Evolutionary conservation across 768 basidiomycete species (phyloP).

Genomic region (Boletus insuetus): DNA sequence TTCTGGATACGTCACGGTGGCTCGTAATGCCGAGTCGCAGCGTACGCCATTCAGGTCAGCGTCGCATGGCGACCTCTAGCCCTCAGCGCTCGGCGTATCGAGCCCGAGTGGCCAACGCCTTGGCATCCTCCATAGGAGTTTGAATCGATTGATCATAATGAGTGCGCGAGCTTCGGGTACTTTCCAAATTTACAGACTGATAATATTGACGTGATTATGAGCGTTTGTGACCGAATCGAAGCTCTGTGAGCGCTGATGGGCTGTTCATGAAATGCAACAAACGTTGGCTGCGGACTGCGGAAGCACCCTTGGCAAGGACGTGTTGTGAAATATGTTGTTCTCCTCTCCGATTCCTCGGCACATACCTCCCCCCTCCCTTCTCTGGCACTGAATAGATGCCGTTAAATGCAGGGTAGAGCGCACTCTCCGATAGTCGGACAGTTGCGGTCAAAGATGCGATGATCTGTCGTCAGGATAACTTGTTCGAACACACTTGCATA

Average conservation of each 20-base stretch:
- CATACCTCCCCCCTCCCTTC: neutral
- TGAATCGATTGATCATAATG: neutral
- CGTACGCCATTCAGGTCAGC: neutral
- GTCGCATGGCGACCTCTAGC: neutral
- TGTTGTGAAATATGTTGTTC: neutral
- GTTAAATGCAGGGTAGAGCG: neutral
- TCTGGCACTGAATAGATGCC: neutral
- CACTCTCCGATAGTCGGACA: slow-evolving; percentile 3
- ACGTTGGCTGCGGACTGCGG: neutral
- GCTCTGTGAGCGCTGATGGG: neutral
- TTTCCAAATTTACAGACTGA: slow-evolving; percentile 3
- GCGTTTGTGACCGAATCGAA: neutral
- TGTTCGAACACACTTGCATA: neutral
- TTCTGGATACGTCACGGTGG: neutral
- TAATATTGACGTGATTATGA: neutral
- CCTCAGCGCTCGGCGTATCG: neutral
- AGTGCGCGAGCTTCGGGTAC: neutral
- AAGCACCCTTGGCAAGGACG: neutral
- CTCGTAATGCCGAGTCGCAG: neutral
- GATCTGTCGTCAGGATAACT: neutral
- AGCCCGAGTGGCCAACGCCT: neutral
- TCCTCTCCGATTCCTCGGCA: neutral
- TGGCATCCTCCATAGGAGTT: neutral
- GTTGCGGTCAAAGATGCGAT: neutral
- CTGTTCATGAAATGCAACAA: neutral